phyloP scores from a whole-genome alignment of 73 alveolate genomes.

The Tetrahymena malaccensis region DNA sequence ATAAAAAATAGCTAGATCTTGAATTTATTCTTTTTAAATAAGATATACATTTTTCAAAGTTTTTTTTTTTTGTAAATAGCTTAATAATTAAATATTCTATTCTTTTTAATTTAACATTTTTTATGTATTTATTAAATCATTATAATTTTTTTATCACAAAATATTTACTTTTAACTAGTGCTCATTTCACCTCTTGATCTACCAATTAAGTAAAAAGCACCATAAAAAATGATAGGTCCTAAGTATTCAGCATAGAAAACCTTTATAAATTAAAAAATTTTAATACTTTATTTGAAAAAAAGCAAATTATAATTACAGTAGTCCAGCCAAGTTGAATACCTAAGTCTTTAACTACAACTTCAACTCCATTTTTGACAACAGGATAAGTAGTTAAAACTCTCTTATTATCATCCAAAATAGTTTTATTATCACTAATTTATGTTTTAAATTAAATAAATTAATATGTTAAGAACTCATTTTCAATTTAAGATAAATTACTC shows the following conservation, averaged over 20 bases:
- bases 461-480: not conserved
- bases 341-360: not conserved
- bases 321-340: not conserved
- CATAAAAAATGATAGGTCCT: slow-evolving; percentile 81
- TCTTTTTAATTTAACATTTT: not conserved
- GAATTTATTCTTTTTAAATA: no score
- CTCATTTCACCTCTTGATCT: not conserved
- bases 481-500: not conserved
- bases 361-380: not conserved
- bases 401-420: not conserved
- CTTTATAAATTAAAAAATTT: not conserved
- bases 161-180: not conserved
- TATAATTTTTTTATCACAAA: not conserved
- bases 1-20: no score
- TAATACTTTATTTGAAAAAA: not conserved
- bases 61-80: no score
- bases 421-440: not conserved
- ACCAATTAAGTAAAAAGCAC: slow-evolving; percentile 13
- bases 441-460: not conserved
- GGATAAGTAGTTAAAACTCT: not conserved
- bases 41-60: no score
- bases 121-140: slow-evolving; percentile 16
- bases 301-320: not conserved
- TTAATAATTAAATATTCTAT: no score
- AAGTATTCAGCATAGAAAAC: slow-evolving; percentile 86